Percentiles rank a stretch among this genome's conserved stretches.
phyloP scores from a whole-genome alignment of 1,284 basidiomycete species.

The Ustilago loliicola region DNA sequence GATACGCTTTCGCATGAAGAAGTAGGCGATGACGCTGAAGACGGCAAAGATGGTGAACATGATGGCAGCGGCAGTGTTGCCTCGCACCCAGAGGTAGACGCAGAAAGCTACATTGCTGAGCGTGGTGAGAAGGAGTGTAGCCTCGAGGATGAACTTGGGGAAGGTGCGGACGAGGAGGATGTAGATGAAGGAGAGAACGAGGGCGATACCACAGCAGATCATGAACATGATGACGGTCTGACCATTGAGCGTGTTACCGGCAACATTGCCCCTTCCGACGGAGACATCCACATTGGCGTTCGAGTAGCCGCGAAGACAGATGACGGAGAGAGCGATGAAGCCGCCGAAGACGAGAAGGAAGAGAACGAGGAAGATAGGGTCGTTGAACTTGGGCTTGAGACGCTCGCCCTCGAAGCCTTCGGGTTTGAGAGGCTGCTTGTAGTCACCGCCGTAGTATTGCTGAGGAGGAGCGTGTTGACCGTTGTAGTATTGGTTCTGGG shows the following conservation, averaged over 20 bases:
- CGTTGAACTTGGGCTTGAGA: slow-evolving; percentile 60
- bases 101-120: slow-evolving; percentile 57
- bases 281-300: slow-evolving; percentile 36
- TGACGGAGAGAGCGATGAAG: slow-evolving; percentile 70
- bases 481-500: slow-evolving; percentile 57
- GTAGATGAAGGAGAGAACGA: slow-evolving; percentile 74
- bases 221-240: slow-evolving; percentile 79
- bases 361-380: slow-evolving; percentile 69
- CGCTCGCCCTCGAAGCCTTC: slow-evolving; percentile 61
- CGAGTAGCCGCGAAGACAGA: slow-evolving; percentile 64
- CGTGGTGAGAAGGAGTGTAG: slow-evolving; percentile 57
- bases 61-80: slow-evolving; percentile 59
- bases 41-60: slow-evolving; percentile 67
- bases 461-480: slow-evolving; percentile 39
- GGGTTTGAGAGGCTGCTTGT: slow-evolving; percentile 58
- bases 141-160: slow-evolving; percentile 75
- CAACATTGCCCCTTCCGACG: slow-evolving; percentile 75
- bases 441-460: slow-evolving; percentile 50
- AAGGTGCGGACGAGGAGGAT: slow-evolving; percentile 79
- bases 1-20: slow-evolving; percentile 63
- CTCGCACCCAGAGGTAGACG: slow-evolving; percentile 56
- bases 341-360: slow-evolving; percentile 70
- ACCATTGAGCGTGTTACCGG: slow-evolving; percentile 79
- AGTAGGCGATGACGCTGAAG: slow-evolving; percentile 61
- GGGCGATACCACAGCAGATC: slow-evolving; percentile 76